phyloP scores from a whole-genome alignment of 2,329 filamentous ascomycete genomes.

The Fusarium sp. region DNA sequence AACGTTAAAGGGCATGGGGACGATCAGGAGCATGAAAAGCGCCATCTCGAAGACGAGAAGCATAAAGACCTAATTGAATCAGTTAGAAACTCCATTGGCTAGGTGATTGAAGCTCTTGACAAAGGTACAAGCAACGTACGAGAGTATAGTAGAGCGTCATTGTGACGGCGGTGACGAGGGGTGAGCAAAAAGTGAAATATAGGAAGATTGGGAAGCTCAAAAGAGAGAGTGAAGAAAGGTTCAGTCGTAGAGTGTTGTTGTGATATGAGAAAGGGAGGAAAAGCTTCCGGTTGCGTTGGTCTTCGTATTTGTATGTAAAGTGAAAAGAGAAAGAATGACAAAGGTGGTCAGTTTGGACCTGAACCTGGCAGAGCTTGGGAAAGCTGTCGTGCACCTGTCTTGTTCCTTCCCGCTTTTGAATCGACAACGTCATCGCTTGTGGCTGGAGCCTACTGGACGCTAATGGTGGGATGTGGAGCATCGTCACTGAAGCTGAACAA shows the following conservation, averaged over 20 bases:
- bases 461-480: constrained; percentile 18
- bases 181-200: constrained; percentile 20
- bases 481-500: background rate
- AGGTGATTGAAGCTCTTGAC: background rate
- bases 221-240: background rate
- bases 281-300: constrained; percentile 7
- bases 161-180: constrained; percentile 45
- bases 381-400: constrained; percentile 34
- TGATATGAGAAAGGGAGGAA: background rate
- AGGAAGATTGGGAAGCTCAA: constrained; percentile 12
- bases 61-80: constrained; percentile 74
- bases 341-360: constrained; percentile 44
- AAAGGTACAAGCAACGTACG: constrained; percentile 47
- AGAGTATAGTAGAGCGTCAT: constrained; percentile 68
- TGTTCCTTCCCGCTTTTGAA: constrained; percentile 36
- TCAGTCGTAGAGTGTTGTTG: background rate
- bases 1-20: constrained; percentile 87
- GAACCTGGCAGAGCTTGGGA: constrained; percentile 32
- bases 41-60: constrained; percentile 84
- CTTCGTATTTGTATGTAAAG: constrained; percentile 28
- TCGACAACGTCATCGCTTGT: constrained; percentile 50
- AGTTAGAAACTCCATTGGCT: constrained; percentile 10
- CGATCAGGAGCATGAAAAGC: constrained; percentile 79
- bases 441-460: constrained; percentile 36
- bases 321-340: constrained; percentile 19